Base-by-base conservation (phyloP, 2,329 filamentous ascomycete species). In the Cladosporium sp. region DNA sequence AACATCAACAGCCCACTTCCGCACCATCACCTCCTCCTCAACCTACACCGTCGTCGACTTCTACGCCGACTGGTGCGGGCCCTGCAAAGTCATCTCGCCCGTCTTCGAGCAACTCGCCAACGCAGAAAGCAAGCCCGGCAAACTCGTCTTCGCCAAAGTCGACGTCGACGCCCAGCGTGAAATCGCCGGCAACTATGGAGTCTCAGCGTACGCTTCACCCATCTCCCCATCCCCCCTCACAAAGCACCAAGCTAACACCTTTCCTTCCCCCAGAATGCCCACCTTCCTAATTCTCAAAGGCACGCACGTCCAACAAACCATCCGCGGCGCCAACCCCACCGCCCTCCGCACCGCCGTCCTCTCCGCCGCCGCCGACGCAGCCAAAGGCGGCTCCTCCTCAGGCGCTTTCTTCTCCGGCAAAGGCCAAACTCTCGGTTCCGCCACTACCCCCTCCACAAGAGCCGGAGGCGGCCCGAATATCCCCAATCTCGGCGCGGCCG, bases 11-110 rank as follows among this genome's bases (percentile, higher is more conserved):
- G 38, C 50, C 15, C 64, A 66, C 52, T 63, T 66, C 61, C 57
- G 58, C 42, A 54, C 55, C 38, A 59, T 61, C 47, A 57, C 60
- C 22, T 52, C 59, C 35, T 63, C 60, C 27, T 59, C 59, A n/a
- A 63, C 60, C 32, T 66, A 64, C 55, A 59, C 60, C 16, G 53
- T 66, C 49, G 61, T 66, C 49, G 63, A 66, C 53, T 66, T 66
- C 62, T 64, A 64, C 52, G 62, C 63, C 25, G 61, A 63, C 55
- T 80, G 78, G 77, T 79, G 78, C 61, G 77, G 77, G 2, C 78
- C 78, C 22, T 80, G 78, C 70, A 77, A 77, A 59, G 68, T 72
- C 29, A 77, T 80, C 49, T 71, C 72, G 3, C 77, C 77, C 25
- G 66, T 74, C 54, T 73, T 79, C 60, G 72, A 73, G 49, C 66